Base-by-base conservation (phyloP, 1,284 basidiomycete species). In the Tylopilus orsonianus region DNA sequence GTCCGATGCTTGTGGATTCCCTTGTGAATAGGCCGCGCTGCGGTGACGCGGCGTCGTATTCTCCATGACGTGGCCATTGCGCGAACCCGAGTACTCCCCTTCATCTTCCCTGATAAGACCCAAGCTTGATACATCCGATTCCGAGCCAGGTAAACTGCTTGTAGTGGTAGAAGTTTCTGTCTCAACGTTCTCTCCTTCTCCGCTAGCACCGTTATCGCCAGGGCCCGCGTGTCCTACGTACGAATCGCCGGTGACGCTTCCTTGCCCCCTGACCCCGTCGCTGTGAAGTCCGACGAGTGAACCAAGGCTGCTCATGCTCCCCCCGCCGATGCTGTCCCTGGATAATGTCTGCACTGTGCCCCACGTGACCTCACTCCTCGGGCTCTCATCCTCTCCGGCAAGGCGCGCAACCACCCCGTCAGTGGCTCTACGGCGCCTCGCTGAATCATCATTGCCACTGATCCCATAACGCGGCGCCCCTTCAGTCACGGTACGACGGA, bases 41-140 rank as follows among this genome's bases (percentile, higher is more conserved):
- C 62, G 65, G 23, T 48, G 57, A 34, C n/a, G 61, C 12, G 47
- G 18, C 14, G 59, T 55, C 27, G 46, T 32, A 26, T 23, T 32
- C 19, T 52, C 60, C 36, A 40, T n/a, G 9, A 39, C 32, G 41
- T 26, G 59, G 23, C 39, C 46, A 29, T 32, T 47, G 27, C 46
- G 61, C 14, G 50, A 27, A 8, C 50, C 45, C 20, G 44, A 24
- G 36, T 55, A 41, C 42, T 54, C 62, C 23, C 46, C 58, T 24
- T 66, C 65, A 13, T 68, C 66, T 43, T 65, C 63, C 53, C 37
- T 58, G 53, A 69, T 57, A 54, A 68, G 59, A 24, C 63, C 65
- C 54, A 68, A 35, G 29, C 52, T 44, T 30, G 64, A 66, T 39
- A 35, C 52, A 49, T 54, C 54, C 27, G 53, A 54, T 37, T 41